These are phyloP conservation scores for Candida silvatica DNA, from an alignment of 805 yeast genomes.

Conservation along the genomic window DNA sequence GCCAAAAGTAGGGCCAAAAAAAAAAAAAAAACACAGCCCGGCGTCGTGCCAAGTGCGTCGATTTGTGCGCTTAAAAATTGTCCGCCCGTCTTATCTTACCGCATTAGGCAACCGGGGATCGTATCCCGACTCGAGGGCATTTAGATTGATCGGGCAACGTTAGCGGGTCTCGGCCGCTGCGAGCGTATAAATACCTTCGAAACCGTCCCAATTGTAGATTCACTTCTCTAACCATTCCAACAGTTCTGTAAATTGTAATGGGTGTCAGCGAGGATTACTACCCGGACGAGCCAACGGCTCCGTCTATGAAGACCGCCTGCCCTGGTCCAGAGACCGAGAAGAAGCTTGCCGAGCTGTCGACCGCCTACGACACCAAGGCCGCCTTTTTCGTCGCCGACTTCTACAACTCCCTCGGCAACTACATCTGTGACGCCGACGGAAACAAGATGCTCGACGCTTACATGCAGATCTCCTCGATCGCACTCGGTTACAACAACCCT, in stretches of 20 bases:
- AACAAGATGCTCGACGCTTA: conserved; percentile 53
- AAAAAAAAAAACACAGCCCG: too few relatives aligned
- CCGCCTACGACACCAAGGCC: conserved; percentile 54
- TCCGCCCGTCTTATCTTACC: too few relatives aligned
- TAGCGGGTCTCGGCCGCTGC: too few relatives aligned
- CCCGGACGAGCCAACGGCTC: conserved; percentile 43
- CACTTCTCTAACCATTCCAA: background rate
- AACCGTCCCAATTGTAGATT: too few relatives aligned
- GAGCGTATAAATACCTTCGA: too few relatives aligned
- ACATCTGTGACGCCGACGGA: conserved; percentile 59
- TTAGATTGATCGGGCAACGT: too few relatives aligned
- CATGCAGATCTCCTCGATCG: conserved; percentile 68
- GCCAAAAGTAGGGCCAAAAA: too few relatives aligned
- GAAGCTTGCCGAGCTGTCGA: conserved; percentile 29
- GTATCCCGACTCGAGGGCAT: background rate
- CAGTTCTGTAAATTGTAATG: background rate
- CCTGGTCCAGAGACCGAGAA: conserved; percentile 40
- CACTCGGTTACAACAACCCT: conserved; percentile 66
- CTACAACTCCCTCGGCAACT: conserved; percentile 55
- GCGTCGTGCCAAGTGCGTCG: too few relatives aligned
- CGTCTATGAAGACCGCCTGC: conserved; percentile 32
- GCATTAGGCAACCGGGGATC: background rate
- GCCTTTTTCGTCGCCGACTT: conserved; percentile 59
- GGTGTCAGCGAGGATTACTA: conserved; percentile 15
- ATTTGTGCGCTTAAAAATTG: too few relatives aligned